These are phyloP conservation scores for Chrysosphaeria jannelii DNA, from an alignment of 2,329 filamentous ascomycete species.

Conservation along the genomic window DNA sequence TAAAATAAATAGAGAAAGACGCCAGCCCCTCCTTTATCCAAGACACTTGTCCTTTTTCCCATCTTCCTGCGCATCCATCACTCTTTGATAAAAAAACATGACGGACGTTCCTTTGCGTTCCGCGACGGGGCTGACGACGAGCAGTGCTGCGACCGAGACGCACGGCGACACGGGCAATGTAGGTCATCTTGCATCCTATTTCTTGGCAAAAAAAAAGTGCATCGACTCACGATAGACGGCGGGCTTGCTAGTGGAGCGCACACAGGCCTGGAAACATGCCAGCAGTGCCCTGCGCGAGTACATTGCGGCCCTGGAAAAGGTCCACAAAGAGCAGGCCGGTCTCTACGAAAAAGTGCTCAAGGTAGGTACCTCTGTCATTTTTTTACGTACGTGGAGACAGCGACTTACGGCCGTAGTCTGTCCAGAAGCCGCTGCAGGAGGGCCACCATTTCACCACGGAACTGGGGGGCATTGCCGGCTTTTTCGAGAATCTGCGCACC, in stretches of 20 bases:
- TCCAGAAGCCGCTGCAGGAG: constrained; percentile 61
- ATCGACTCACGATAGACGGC: no score
- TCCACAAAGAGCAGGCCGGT: constrained; percentile 60
- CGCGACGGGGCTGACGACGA: constrained; percentile 4
- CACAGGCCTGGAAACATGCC: constrained; percentile 90
- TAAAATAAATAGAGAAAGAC: no score
- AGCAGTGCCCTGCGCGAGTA: constrained; percentile 81
- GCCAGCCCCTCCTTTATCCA: no score
- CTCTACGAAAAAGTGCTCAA: constrained; percentile 91
- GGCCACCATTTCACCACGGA: constrained; percentile 80
- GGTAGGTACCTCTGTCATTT: constrained; percentile 12
- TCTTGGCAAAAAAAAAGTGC: no score
- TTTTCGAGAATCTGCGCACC: constrained; percentile 79
- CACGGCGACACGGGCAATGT: constrained; percentile 27
- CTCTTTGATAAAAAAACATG: no score
- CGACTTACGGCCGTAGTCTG: constrained; percentile 24
- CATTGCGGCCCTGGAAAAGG: constrained; percentile 55
- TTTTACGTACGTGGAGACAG: neutral
- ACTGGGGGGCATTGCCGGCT: constrained; percentile 58
- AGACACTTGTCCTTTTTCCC: no score
- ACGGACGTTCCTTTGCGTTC: no score
- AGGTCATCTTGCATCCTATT: constrained; percentile 8
- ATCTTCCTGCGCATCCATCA: no score
- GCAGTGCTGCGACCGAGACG: constrained; percentile 18
- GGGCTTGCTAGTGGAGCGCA: constrained; percentile 56